Percentiles rank a stretch among this genome's conserved stretches.
Evolutionary conservation across 768 basidiomycete genomes (phyloP).

Genomic region (Aureoboletus auriporus): DNA sequence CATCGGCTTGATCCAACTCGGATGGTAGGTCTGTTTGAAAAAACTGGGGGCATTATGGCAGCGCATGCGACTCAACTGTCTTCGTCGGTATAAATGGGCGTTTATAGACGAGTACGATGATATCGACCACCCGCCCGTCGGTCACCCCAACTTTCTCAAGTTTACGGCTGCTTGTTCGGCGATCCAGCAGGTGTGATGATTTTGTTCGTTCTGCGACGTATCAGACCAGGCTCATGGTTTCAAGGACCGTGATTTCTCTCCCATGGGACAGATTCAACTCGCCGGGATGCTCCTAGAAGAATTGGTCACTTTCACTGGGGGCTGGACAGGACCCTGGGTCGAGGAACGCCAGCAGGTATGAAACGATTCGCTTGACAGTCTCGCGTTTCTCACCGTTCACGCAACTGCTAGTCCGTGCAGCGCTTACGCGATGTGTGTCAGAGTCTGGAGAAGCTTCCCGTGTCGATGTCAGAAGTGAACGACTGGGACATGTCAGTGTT

Average conservation of each 20-base stretch:
- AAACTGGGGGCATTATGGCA: slow-evolving; percentile 45
- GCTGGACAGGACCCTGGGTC: slow-evolving; percentile 46
- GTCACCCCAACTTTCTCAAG: slow-evolving; percentile 51
- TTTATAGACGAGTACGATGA: slow-evolving; percentile 56
- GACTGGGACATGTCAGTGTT: slow-evolving; percentile 39
- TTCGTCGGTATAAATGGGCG: slow-evolving; percentile 77
- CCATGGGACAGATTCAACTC: slow-evolving; percentile 37
- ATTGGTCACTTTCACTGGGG: slow-evolving; percentile 29
- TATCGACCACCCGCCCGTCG: slow-evolving; percentile 42
- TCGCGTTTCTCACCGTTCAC: neutral
- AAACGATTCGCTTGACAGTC: neutral
- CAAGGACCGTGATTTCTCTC: slow-evolving; percentile 39
- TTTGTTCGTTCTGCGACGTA: neutral
- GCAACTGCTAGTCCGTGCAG: slow-evolving; percentile 37
- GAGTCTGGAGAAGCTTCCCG: slow-evolving; percentile 36
- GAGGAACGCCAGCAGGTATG: slow-evolving; percentile 45
- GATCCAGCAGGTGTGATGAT: slow-evolving; percentile 33
- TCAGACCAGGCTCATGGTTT: no score
- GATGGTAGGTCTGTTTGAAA: slow-evolving; percentile 45
- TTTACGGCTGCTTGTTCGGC: slow-evolving; percentile 42
- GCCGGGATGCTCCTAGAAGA: slow-evolving; percentile 40
- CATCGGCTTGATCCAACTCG: neutral
- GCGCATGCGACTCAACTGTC: slow-evolving; percentile 53
- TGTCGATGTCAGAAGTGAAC: slow-evolving; percentile 27
- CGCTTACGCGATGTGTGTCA: slow-evolving; percentile 35